Evolutionary conservation across 441 rosid species (phyloP).

Genomic region (Populus hybrid): DNA sequence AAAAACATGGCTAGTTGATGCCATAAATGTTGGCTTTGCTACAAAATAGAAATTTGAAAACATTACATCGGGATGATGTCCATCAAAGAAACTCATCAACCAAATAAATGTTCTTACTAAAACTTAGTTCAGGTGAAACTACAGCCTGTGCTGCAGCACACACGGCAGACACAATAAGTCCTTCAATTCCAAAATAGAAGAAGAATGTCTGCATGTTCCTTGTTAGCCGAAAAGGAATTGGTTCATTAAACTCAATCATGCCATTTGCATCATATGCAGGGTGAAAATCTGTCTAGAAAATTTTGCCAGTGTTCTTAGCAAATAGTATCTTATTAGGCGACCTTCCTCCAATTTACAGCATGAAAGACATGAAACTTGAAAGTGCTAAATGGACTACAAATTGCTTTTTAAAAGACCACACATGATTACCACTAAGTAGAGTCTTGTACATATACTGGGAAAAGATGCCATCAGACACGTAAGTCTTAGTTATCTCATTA

Average conservation of each 20-base stretch:
- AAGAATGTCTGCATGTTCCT: conserved; percentile 97
- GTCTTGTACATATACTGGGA: conserved; percentile 97
- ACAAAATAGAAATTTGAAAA: too few species aligned
- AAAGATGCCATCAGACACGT: conserved; percentile 74
- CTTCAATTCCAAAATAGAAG: conserved; percentile 12
- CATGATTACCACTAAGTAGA: conserved; percentile 73
- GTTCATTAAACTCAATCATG: conserved; percentile 85
- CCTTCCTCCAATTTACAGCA: conserved; percentile 96
- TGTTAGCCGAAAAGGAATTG: conserved; percentile 96
- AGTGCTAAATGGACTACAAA: conserved; percentile 94
- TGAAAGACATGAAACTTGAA: conserved; percentile 93
- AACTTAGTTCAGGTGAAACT: too few species aligned
- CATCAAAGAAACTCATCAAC: too few species aligned
- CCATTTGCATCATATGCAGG: conserved; percentile 94
- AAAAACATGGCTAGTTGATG: too few species aligned
- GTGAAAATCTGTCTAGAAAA: conserved; percentile 97
- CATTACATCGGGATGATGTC: too few species aligned
- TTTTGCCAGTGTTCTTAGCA: conserved; percentile 92
- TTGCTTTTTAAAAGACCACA: conserved; percentile 98
- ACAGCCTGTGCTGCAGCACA: too few species aligned
- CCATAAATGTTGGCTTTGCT: too few species aligned
- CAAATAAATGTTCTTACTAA: too few species aligned
- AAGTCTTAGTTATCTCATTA: conserved; percentile 62
- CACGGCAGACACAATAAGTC: too few species aligned
- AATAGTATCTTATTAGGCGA: conserved; percentile 96